Evolutionary conservation across 208 protist species (phyloP), one percentile per base, ranked within the genome.

Genomic region (Acanthamoeba triangularis): DNA sequence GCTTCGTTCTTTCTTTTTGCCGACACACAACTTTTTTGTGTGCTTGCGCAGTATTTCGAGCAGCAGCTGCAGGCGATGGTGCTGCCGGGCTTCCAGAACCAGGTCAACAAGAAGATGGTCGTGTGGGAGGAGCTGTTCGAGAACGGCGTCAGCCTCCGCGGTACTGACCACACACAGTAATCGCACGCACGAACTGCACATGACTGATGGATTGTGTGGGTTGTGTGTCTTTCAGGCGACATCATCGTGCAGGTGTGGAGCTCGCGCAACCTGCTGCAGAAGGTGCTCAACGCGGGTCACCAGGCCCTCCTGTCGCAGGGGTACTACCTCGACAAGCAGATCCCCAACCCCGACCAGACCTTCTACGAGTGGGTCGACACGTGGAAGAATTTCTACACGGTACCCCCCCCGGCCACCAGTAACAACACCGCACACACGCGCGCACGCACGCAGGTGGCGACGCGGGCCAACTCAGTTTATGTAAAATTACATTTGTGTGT

Each of bases 311-410:
- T 96, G 18, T 69, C 37, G n/a, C 52, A 44, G 44, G 94, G 94
- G 6, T 96, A 78, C 72, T 96, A 96, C 41, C 44, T 96, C 5
- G 95, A 96, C 52, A 11, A 95, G 37, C 94, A 96, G 94, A 61
- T 65, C 13, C 95, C 95, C 80, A 41, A 96, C 82, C 47, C 44
- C 20, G 5, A 25, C 30, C 28, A 63, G 13, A 90, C 44, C 13
- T 87, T 3, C n/a, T 90, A 94, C 63, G 80, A 65, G 56, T 96
- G 94, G 94, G 80, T 90, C 2, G 95, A 96, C 52, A 97, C 96
- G 41, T 97, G 96, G 96, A 44, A 97, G 85, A 54, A 52, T n/a
- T 91, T 97, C 78, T 97, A 97, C 78, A 3, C 20, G 63, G 63
- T 72, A 72, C 6, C 10, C 10, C 10, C 18, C 20, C 11, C 5